Percentiles rank a stretch among this genome's conserved stretches.
Evolutionary conservation across 768 basidiomycete genomes (phyloP).

Genomic region (Lentinula guzmanii): DNA sequence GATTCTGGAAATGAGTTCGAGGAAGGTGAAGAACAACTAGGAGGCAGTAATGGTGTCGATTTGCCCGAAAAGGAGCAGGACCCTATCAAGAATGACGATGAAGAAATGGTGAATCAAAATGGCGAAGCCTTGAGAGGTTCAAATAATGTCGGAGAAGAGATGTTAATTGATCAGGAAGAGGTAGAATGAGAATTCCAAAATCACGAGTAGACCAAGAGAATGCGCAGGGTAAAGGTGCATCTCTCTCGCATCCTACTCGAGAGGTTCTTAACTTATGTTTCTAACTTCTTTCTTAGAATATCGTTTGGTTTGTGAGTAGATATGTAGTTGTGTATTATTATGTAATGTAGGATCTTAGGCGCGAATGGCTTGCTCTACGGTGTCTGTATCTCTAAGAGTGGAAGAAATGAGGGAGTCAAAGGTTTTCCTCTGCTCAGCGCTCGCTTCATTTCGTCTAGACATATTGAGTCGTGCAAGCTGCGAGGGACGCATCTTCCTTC

Average conservation of each 20-base stretch:
- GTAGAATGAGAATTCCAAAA: background rate
- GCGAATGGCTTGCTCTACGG: background rate
- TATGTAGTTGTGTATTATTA: background rate
- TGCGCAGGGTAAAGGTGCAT: background rate
- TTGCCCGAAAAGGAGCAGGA: background rate
- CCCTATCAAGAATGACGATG: background rate
- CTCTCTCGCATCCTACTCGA: too few species aligned
- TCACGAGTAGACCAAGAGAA: background rate
- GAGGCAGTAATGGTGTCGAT: background rate
- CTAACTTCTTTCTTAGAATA: background rate
- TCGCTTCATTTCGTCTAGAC: slow-evolving; percentile 35
- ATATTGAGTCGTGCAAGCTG: slow-evolving; percentile 37
- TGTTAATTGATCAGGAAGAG: background rate
- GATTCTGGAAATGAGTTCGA: background rate
- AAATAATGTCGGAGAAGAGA: background rate
- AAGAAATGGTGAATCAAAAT: background rate
- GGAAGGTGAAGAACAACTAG: background rate
- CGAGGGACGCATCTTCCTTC: slow-evolving; percentile 30
- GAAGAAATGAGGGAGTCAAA: slow-evolving; percentile 27
- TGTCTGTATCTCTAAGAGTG: background rate
- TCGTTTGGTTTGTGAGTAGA: background rate
- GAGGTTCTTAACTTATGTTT: background rate
- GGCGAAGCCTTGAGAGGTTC: background rate
- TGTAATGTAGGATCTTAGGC: background rate
- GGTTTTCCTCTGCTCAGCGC: slow-evolving; percentile 28